Evolutionary conservation across 192 early-diverging fungal species (phyloP).

Genomic region (Linnemannia exigua): DNA sequence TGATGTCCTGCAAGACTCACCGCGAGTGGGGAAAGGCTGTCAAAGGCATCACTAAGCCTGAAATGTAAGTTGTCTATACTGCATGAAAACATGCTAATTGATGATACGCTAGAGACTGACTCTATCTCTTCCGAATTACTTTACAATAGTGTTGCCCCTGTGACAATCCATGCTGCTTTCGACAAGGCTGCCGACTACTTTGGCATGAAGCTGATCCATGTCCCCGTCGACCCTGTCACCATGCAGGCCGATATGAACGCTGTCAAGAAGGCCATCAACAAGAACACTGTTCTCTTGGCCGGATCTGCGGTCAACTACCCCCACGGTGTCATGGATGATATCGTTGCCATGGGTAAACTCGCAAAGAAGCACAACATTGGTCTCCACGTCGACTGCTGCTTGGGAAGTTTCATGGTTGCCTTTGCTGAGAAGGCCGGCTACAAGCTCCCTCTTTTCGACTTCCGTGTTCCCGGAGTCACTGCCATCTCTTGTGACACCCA

Average conservation of each 20-base stretch:
- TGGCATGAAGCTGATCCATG: constrained; percentile 86
- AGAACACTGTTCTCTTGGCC: constrained; percentile 92
- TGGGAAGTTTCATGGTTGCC: constrained; percentile 95
- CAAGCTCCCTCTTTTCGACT: constrained; percentile 86
- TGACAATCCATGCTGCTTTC: constrained; percentile 96
- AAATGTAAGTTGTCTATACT: constrained; percentile 78
- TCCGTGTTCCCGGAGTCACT: constrained; percentile 92
- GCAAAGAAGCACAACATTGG: constrained; percentile 88
- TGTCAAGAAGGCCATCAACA: constrained; percentile 85
- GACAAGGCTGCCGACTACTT: constrained; percentile 96
- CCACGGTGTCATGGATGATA: constrained; percentile 94
- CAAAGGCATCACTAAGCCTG: constrained; percentile 89
- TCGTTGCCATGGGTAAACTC: constrained; percentile 80
- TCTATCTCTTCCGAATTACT: not conserved
- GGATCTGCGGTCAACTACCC: constrained; percentile 95
- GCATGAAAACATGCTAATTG: not conserved
- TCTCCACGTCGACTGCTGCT: constrained; percentile 96
- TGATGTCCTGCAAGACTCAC: constrained; percentile 95
- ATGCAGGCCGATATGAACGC: constrained; percentile 83
- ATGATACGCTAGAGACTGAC: not conserved
- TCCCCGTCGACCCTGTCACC: constrained; percentile 85
- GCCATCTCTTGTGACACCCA: constrained; percentile 97
- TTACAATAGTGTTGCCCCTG: constrained; percentile 80
- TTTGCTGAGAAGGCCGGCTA: constrained; percentile 95
- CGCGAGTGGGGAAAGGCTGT: constrained; percentile 84